Evolutionary conservation across 2,329 filamentous ascomycete species (phyloP).

Genomic region (Apiospora malaysiana): DNA sequence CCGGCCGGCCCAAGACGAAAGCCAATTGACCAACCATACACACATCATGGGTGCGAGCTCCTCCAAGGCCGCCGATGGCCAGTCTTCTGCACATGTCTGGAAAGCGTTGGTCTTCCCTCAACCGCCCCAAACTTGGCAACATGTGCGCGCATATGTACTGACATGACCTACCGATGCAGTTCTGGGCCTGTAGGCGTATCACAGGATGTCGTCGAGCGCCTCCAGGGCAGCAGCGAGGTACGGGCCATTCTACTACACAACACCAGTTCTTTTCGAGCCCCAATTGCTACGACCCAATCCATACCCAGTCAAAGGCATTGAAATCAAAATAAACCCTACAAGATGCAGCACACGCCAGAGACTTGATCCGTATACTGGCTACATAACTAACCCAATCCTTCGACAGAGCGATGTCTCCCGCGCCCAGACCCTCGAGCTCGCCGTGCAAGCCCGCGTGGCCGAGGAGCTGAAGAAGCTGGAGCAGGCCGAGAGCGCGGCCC

Average conservation of each 20-base stretch:
- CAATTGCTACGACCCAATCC: neutral
- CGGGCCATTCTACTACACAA: slow-evolving; percentile 29
- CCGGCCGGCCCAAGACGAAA: slow-evolving; percentile 8
- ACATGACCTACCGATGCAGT: slow-evolving; percentile 35
- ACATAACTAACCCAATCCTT: slow-evolving; percentile 9
- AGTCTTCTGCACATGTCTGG: slow-evolving; percentile 52
- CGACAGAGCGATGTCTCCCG: slow-evolving; percentile 86
- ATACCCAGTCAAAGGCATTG: neutral
- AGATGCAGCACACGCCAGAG: slow-evolving; percentile 14
- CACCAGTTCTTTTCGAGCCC: neutral
- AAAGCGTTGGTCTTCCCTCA: slow-evolving; percentile 55
- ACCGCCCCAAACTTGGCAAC: slow-evolving; percentile 1
- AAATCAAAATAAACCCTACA: neutral
- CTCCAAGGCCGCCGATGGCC: slow-evolving; percentile 57
- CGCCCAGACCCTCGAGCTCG: slow-evolving; percentile 80
- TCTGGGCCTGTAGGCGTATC: slow-evolving; percentile 66
- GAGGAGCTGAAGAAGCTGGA: slow-evolving; percentile 83
- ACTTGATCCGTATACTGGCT: slow-evolving; percentile 5
- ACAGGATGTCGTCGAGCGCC: slow-evolving; percentile 78
- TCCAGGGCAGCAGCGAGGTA: slow-evolving; percentile 89
- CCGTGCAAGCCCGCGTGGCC: slow-evolving; percentile 86
- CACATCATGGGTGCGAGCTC: slow-evolving; percentile 61
- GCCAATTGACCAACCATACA: slow-evolving; percentile 35
- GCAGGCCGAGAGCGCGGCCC: slow-evolving; percentile 70
- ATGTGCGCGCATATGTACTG: slow-evolving; percentile 19